phyloP scores from a whole-genome alignment of 116 monocot genomes.

The Dioscorea cayenensis region DNA sequence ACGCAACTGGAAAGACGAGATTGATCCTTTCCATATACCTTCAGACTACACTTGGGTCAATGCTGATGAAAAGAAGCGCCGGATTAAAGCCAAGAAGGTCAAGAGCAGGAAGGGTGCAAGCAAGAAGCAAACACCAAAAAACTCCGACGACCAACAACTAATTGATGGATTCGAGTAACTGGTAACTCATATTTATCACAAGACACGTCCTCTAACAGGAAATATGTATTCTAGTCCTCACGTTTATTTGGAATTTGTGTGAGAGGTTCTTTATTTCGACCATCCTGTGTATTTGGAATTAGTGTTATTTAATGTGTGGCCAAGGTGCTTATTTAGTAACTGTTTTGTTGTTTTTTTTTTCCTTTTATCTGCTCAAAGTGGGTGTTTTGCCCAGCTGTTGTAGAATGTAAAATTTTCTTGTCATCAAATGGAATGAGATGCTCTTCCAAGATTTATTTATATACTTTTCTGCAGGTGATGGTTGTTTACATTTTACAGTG shows the following conservation, averaged over 20 bases:
- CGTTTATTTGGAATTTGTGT: background rate
- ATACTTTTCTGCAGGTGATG: too few relatives aligned
- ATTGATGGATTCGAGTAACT: slow-evolving; percentile 71
- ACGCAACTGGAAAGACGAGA: slow-evolving; percentile 55
- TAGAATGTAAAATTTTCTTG: too few relatives aligned
- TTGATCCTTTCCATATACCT: slow-evolving; percentile 85
- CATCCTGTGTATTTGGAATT: background rate
- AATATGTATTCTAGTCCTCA: background rate
- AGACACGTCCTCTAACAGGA: background rate
- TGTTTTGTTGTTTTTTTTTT: too few relatives aligned
- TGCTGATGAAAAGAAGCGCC: slow-evolving; percentile 80
- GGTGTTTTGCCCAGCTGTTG: too few relatives aligned
- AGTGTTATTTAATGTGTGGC: background rate
- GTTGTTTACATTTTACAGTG: too few relatives aligned
- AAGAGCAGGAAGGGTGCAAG: slow-evolving; percentile 41
- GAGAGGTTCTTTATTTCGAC: background rate
- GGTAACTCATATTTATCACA: background rate
- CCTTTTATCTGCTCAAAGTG: too few relatives aligned
- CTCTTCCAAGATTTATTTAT: too few relatives aligned
- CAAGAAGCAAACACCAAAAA: slow-evolving; percentile 52
- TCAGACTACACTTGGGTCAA: slow-evolving; percentile 93
- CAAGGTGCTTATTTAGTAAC: too few relatives aligned
- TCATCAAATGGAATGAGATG: too few relatives aligned
- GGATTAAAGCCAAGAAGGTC: slow-evolving; percentile 77
- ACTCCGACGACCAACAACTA: slow-evolving; percentile 29